Base-by-base conservation (phyloP, 495 filamentous ascomycete genomes). In the Podospora comata region DNA sequence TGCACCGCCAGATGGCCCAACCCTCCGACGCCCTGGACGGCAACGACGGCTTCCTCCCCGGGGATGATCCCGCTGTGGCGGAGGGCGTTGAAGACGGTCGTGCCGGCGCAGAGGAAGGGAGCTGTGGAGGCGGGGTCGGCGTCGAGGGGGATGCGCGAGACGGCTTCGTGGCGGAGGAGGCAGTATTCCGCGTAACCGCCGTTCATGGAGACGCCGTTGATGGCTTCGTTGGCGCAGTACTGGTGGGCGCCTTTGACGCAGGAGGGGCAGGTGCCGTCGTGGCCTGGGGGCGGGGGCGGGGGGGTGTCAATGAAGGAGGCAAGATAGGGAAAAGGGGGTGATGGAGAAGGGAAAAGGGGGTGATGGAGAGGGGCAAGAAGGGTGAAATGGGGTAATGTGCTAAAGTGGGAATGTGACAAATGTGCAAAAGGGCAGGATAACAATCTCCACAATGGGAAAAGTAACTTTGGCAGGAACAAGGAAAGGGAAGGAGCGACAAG, bases 41-140 rank as follows among this genome's bases (percentile, higher is more conserved):
- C 88, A 13, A 91, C 87, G 4, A 81, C 74, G 28, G 81, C 83
- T 18, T 88, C 89, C 0, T 82, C 78, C n/a, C 81, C 75, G 55
- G 90, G 79, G 20, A 83, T 78, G 80, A 87, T 82, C 65, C 85
- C 82, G 39, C 39, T 48, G 39, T 48, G 39, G 30, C 88, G 83
- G 64, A 91, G 87, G 4, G 82, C 82, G 77, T 90, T 91, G 82
- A 90, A 91, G 28, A 88, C 86, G 13, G 88, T 90, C 39, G 89
- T 83, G 48, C 89, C 89, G 0, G 89, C 88, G 75, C 89, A 91
- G 9, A 91, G 83, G 13, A 91, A 48, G 0, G 89, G 89, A 0
- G 88, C 88, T 34, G 81, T 85, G 62, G 85, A 76, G 5, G 82
- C 87, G 0, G 87, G 80, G 68, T 88, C 82, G 19, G 85, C 75